Base-by-base conservation (phyloP, 371 early-diverging fungal genomes). In the Synchytrium microbalum region DNA sequence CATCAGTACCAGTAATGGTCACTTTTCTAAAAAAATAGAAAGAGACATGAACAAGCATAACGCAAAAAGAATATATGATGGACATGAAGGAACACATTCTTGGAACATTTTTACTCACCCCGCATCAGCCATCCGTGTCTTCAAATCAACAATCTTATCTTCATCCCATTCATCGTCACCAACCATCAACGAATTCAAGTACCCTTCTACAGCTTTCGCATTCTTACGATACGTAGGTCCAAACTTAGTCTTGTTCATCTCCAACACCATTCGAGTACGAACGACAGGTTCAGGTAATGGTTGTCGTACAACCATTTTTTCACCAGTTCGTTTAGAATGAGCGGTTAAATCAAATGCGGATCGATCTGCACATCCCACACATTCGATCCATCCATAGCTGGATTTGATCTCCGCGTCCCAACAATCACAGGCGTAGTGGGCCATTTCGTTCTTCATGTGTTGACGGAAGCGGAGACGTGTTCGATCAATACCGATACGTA, bases 401-500 rank as follows among this genome's bases (percentile, higher is more conserved):
- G 86, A 89, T 67, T 89, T 76, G 71, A 96, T 95, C 78, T 97
- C 98, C 59, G 96, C 96, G 76, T 97, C 98, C 96, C 96, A 97
- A 82, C 72, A 70, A 56, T 25, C 53, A 75, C 89, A 88, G 19
- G 99, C 99, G 74, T 99, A 99, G 82, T 99, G 99, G 31, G 99
- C 99, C 99, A 99, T 99, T 82, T 99, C 99, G 79, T 99, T 99
- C 55, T 84, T 80, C 90, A 99, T 91, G 77, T 99, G 99, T 79
- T 99, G 99, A 74, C 99, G 89, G 88, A 99, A 96, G 56, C 99
- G 90, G 32, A 99, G 79, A 32, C 88, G 81, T 27, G 86, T 87
- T 19, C 75, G 71, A 72, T 96, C 88, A 68, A 99, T 91, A 73
- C 99, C 99, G 66, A 99, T 90, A 69, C 89, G 86, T 63, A 80